Conservation (phyloP, 2,329 filamentous ascomycete species). For the Aureobasidium sp. region DNA sequence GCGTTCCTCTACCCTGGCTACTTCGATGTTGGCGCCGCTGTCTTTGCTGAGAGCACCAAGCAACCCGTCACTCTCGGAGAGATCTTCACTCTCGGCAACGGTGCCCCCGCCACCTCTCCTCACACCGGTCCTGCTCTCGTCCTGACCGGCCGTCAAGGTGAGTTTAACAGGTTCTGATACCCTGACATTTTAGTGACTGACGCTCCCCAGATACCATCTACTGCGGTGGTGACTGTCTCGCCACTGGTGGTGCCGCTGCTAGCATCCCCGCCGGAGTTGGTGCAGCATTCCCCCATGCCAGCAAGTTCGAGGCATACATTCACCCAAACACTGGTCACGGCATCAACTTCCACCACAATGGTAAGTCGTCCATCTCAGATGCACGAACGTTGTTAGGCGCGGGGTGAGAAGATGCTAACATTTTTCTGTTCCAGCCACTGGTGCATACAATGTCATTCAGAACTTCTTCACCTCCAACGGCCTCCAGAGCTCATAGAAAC, state of each 20-base stretch:
- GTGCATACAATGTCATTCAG: conserved; percentile 9
- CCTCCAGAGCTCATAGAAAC: conserved; percentile 10
- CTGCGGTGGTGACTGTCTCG: conserved; percentile 17
- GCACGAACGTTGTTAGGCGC: neutral
- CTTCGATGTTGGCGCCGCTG: conserved; percentile 23
- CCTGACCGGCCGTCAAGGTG: conserved; percentile 19
- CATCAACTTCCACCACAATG: conserved; percentile 25
- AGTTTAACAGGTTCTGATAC: neutral
- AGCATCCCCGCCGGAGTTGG: conserved; percentile 16
- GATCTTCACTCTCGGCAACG: conserved; percentile 20
- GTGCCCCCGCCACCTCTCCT: conserved; percentile 14
- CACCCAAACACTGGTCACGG: conserved; percentile 24
- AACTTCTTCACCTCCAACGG: conserved; percentile 8
- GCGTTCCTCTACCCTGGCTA: conserved; percentile 23
- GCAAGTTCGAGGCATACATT: conserved; percentile 18
- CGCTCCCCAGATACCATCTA: conserved; percentile 16
- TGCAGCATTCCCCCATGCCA: conserved; percentile 10
- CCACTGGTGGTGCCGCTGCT: conserved; percentile 17
- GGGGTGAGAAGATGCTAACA: conserved; percentile 1
- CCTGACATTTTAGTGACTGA: neutral
- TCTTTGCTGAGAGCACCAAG: conserved; percentile 23
- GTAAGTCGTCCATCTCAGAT: neutral
- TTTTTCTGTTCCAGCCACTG: conserved; percentile 7
- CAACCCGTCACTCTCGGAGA: conserved; percentile 26
- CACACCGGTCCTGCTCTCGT: conserved; percentile 24